Evolutionary conservation across 2,329 filamentous ascomycete species (phyloP).

Genomic region (Pezicula rhizophila): DNA sequence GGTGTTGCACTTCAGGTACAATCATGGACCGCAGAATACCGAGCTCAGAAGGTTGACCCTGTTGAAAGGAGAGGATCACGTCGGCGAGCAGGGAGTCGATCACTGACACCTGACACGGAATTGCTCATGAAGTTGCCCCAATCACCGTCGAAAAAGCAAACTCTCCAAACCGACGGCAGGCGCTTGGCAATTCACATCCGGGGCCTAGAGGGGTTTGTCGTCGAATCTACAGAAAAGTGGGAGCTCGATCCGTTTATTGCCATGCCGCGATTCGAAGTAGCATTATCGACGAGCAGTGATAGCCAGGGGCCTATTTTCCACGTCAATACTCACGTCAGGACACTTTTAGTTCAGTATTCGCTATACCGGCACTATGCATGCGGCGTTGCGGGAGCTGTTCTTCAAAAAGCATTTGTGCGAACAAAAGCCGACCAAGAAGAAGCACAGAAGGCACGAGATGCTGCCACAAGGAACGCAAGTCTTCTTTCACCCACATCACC

Average conservation of each 20-base stretch:
- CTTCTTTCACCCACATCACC: constrained; percentile 20
- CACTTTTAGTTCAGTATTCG: constrained; percentile 80
- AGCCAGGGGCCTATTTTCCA: constrained; percentile 83
- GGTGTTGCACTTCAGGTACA: constrained; percentile 84
- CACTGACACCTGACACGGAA: constrained; percentile 62
- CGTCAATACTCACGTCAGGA: constrained; percentile 73
- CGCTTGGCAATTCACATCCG: constrained; percentile 74
- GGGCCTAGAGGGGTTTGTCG: constrained; percentile 82
- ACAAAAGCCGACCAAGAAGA: constrained; percentile 42
- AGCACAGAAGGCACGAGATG: constrained; percentile 27
- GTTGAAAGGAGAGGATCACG: constrained; percentile 51
- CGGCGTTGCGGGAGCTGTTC: constrained; percentile 71
- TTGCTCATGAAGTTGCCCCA: constrained; percentile 44
- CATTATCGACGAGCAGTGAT: constrained; percentile 79
- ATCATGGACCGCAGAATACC: constrained; percentile 83
- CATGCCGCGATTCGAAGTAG: constrained; percentile 80
- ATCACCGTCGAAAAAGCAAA: constrained; percentile 46
- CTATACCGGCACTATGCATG: constrained; percentile 89
- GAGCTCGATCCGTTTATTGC: constrained; percentile 82
- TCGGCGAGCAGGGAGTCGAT: constrained; percentile 69
- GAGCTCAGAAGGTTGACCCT: constrained; percentile 68
- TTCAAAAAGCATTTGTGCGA: constrained; percentile 63
- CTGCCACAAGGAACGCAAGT: constrained; percentile 8
- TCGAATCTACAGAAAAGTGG: constrained; percentile 79
- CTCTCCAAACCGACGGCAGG: constrained; percentile 64